Percentiles rank a stretch among this genome's conserved stretches.
Evolutionary conservation across 2,329 filamentous ascomycete genomes (phyloP).

Genomic region (Graphium sp.): DNA sequence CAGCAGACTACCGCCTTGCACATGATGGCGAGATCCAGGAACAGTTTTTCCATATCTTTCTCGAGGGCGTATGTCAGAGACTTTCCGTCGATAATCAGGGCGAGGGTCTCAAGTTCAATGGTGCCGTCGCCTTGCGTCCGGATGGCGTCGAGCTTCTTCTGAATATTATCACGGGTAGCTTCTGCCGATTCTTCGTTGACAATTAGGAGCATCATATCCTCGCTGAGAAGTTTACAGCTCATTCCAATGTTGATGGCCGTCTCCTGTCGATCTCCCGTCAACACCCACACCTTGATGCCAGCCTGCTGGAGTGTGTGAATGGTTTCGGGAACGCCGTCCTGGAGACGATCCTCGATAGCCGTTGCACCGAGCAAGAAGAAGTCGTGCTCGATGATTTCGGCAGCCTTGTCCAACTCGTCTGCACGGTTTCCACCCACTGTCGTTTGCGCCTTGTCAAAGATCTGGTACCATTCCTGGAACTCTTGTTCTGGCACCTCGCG

Average conservation of each 20-base stretch:
- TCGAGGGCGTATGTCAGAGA: constrained; percentile 88
- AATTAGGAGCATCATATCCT: constrained; percentile 96
- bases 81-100: constrained; percentile 90
- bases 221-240: constrained; percentile 96
- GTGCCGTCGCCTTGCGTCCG: constrained; percentile 62
- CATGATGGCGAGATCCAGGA: constrained; percentile 82
- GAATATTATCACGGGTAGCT: constrained; percentile 72
- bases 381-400: constrained; percentile 87
- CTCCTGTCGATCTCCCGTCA: constrained; percentile 94
- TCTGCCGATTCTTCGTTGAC: constrained; percentile 76
- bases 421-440: constrained; percentile 85
- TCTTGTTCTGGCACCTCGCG: constrained; percentile 83
- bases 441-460: constrained; percentile 77
- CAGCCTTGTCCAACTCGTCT: constrained; percentile 91
- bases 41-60: constrained; percentile 81
- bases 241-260: constrained; percentile 99
- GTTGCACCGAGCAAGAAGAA: constrained; percentile 86
- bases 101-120: constrained; percentile 71
- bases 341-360: constrained; percentile 89
- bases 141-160: constrained; percentile 88
- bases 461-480: constrained; percentile 69
- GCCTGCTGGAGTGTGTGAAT: constrained; percentile 94
- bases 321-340: constrained; percentile 94
- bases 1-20: constrained; percentile 99
- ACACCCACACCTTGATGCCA: constrained; percentile 96